Percentiles rank a stretch among this genome's conserved stretches.
These are phyloP conservation scores for Eragrostis tef DNA, from an alignment of 202 grass and related monocot genomes.

Conservation along the genomic window DNA sequence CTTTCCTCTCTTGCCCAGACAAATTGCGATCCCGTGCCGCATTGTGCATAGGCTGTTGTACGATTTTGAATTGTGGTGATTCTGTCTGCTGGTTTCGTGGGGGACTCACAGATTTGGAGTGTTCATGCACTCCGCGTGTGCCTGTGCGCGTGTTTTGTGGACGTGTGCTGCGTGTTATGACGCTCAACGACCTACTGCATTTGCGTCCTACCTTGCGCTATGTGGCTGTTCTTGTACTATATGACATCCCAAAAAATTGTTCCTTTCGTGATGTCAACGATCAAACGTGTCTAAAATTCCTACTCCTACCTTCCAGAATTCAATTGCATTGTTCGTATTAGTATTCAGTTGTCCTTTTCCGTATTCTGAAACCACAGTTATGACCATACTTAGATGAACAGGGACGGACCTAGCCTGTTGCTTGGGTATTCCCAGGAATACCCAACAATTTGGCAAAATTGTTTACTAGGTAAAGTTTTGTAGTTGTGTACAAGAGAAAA, in stretches of 20 bases:
- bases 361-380: not conserved
- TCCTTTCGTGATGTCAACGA: slow-evolving; percentile 17
- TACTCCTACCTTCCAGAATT: not conserved
- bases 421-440: too few species aligned
- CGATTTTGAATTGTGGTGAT: not conserved
- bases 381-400: not conserved
- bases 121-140: not conserved
- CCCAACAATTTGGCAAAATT: too few species aligned
- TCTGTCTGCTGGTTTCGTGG: not conserved
- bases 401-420: too few species aligned
- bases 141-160: slow-evolving; percentile 1
- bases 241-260: slow-evolving; percentile 18
- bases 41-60: not conserved
- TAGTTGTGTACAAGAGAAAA: too few species aligned
- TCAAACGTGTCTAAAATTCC: not conserved
- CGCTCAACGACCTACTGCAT: not conserved
- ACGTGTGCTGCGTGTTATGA: not conserved
- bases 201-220: not conserved
- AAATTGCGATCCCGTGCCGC: not conserved
- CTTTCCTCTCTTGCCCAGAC: not conserved
- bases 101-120: not conserved
- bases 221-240: slow-evolving; percentile 19
- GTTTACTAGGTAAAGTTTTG: too few species aligned
- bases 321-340: not conserved
- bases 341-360: not conserved